Evolutionary conservation across 768 basidiomycete species (phyloP), one percentile per base, ranked within the genome.

Genomic region (Galerina sulciceps): DNA sequence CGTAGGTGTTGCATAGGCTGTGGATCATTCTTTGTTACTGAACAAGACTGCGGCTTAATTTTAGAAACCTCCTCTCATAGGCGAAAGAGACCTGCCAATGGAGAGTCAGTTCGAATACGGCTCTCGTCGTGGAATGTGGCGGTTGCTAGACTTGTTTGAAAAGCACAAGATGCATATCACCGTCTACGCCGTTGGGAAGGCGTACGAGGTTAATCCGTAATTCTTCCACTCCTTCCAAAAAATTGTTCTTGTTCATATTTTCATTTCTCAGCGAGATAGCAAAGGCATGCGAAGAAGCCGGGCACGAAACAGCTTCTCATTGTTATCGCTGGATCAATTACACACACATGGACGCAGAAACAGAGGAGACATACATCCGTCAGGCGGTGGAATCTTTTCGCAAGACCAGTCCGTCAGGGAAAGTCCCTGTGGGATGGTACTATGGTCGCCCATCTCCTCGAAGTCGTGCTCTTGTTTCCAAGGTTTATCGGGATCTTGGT

Each of bases 31-130:
- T 31, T 20, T 6, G 4, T 37, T 37, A 34, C 10, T 38, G n/a
- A 22, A 14, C 47, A 6, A 40, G n/a, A 6, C n/a, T 44, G 31
- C 6, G 1, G 18, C 18, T 43, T 13, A 5, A 31, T 17, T 23
- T 15, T 54, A 63, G 62, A 63, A 57, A 59, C 37, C 55, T 2
- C 50, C 58, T 11, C 46, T 63, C 17, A n/a, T 42, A 4, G 62
- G 62, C 1, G 59, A 64, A 26, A 45, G 59, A 11, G 62, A 64
- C 40, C 46, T 64, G 6, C 62, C 62, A 4, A 64, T 64, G 62
- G 62, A 64, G 53, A 64, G 51, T 8, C 62, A 64, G 36, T 64
- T 64, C n/a, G 62, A 64, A 52, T 64, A 64, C 22, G 62, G 62
- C 14, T 50, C 62, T 34, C 59, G 62, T 44, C 62, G 62, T 1